These are phyloP conservation scores for Nicotiana otophora DNA, from an alignment of 257 asterid species.

Conservation along the genomic window DNA sequence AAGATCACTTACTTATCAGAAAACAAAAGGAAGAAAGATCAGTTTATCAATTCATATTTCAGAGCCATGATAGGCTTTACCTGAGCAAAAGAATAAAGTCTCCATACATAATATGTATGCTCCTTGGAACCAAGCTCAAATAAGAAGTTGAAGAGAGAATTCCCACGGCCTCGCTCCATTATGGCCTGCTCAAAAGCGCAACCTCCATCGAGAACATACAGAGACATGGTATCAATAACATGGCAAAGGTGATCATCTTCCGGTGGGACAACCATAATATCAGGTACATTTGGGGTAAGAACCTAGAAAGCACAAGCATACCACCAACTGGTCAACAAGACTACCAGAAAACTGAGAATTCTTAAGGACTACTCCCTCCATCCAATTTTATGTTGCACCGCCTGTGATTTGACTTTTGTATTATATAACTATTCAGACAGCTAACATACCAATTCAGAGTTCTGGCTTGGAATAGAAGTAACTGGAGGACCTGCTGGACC, in stretches of 20 bases:
- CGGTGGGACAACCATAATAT: slow-evolving; percentile 68
- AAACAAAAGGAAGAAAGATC: not conserved
- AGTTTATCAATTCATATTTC: not conserved
- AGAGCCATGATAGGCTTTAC: slow-evolving; percentile 22
- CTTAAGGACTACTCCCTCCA: not conserved
- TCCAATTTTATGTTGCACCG: not conserved
- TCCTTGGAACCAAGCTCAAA: slow-evolving; percentile 96
- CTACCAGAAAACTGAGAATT: slow-evolving; percentile 5
- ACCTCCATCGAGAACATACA: slow-evolving; percentile 94
- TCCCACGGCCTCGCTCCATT: slow-evolving; percentile 96
- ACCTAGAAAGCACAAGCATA: slow-evolving; percentile 34
- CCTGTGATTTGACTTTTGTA: not conserved
- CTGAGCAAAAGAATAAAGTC: slow-evolving; percentile 98
- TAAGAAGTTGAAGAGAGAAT: slow-evolving; percentile 65
- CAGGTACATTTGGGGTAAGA: slow-evolving; percentile 90
- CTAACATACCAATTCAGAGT: slow-evolving; percentile 75
- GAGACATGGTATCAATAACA: slow-evolving; percentile 89
- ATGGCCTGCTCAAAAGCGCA: slow-evolving; percentile 97
- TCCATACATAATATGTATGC: slow-evolving; percentile 96
- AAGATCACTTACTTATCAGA: not conserved
- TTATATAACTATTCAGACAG: not conserved
- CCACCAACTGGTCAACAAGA: not conserved
- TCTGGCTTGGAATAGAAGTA: slow-evolving; percentile 75
- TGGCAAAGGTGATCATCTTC: slow-evolving; percentile 78
- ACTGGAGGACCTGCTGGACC: slow-evolving; percentile 95